Percentiles rank a stretch among this genome's conserved stretches.
These are phyloP conservation scores for Linum lewisii DNA, from an alignment of 345 rosid genomes.

Conservation along the genomic window DNA sequence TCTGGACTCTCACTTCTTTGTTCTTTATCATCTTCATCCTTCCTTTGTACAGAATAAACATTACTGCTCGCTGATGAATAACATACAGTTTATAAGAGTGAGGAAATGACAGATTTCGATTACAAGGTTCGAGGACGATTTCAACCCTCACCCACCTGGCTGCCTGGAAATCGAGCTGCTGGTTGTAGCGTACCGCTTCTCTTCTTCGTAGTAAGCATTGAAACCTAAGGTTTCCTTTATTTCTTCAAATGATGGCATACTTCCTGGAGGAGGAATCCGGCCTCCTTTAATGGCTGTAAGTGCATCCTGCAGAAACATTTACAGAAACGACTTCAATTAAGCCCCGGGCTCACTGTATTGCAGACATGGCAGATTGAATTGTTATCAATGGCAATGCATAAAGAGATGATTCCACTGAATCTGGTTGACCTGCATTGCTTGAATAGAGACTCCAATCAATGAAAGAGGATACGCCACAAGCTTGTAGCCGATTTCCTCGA, in stretches of 20 bases:
- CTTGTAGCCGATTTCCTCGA: constrained; percentile 78
- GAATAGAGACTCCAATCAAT: constrained; percentile 76
- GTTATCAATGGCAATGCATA: no score
- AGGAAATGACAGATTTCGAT: not conserved
- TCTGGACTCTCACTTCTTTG: constrained; percentile 36
- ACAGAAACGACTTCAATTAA: no score
- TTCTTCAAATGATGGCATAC: constrained; percentile 76
- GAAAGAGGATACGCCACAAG: constrained; percentile 77
- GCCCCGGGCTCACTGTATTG: not conserved
- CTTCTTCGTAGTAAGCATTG: constrained; percentile 68
- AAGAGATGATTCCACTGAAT: no score
- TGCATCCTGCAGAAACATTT: constrained; percentile 45
- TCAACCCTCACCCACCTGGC: constrained; percentile 37
- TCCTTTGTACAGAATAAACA: constrained; percentile 34
- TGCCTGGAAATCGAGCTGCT: constrained; percentile 27
- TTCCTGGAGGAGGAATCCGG: constrained; percentile 84
- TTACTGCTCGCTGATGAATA: constrained; percentile 38
- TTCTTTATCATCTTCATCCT: constrained; percentile 39
- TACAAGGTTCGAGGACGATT: no score
- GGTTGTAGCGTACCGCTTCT: constrained; percentile 44
- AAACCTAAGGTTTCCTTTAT: constrained; percentile 70
- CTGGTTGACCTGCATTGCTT: constrained; percentile 81
- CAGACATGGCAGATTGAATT: no score
- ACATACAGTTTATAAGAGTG: constrained; percentile 16
- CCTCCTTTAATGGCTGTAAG: constrained; percentile 76